A percentile compares a stretch with the other conserved stretches of the same genome.
These are phyloP conservation scores for Chlorella ohadii DNA, from an alignment of 139 green algal genomes.

Conservation along the genomic window DNA sequence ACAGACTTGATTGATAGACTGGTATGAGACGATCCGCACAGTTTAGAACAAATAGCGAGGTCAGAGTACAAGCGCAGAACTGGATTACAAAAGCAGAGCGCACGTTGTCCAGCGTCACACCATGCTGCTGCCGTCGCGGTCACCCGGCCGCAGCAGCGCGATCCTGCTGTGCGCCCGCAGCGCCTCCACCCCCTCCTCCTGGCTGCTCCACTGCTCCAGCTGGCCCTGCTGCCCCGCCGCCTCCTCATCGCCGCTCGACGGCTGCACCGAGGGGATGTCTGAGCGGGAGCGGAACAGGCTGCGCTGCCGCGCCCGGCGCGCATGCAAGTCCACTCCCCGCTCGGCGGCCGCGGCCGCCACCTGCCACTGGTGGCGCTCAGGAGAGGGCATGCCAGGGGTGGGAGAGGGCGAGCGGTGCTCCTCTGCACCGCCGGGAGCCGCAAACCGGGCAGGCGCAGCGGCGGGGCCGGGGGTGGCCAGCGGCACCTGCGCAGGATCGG, in stretches of 20 bases:
- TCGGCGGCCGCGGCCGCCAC: slow-evolving; percentile 15
- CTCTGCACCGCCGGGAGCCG: not conserved
- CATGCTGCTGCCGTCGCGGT: slow-evolving; percentile 2
- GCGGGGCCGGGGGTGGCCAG: not conserved
- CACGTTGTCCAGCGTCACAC: no score
- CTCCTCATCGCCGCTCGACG: not conserved
- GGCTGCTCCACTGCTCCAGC: not conserved
- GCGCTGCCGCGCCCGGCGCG: not conserved
- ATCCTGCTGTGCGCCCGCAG: slow-evolving; percentile 10
- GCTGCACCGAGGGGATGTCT: not conserved
- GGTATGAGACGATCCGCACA: no score
- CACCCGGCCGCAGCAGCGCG: not conserved
- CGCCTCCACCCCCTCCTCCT: not conserved
- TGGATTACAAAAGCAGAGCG: no score
- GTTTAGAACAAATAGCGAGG: no score
- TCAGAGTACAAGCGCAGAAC: no score
- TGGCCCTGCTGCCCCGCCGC: not conserved
- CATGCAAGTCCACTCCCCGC: slow-evolving; percentile 9
- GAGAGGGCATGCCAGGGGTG: not conserved
- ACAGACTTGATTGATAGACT: not conserved
- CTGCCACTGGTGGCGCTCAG: slow-evolving; percentile 31
- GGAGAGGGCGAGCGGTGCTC: slow-evolving; percentile 36
- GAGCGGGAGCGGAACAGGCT: slow-evolving; percentile 27
- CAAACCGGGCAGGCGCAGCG: no score
- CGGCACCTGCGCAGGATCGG: not conserved